These are phyloP conservation scores for Tulasnella sp. DNA, from an alignment of 768 basidiomycete species.

Conservation along the genomic window DNA sequence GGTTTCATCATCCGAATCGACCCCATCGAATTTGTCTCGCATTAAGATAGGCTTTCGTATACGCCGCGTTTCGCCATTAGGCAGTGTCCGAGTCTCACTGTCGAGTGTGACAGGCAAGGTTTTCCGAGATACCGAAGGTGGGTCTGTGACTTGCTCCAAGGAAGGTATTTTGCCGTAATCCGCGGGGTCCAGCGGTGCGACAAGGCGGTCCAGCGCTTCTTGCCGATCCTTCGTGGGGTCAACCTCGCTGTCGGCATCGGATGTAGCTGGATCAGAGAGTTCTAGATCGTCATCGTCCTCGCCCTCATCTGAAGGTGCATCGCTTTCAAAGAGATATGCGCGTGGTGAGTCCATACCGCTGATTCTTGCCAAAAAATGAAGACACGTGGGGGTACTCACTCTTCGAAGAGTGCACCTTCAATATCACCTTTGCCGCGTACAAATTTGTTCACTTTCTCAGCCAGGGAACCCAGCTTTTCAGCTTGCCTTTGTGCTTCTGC, in stretches of 20 bases:
- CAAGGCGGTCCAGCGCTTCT: slow-evolving; percentile 64
- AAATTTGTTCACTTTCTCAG: slow-evolving; percentile 78
- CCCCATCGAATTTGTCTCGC: slow-evolving; percentile 81
- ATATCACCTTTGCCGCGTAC: slow-evolving; percentile 81
- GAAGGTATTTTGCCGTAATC: slow-evolving; percentile 87
- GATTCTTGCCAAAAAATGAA: no score
- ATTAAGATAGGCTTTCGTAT: slow-evolving; percentile 69
- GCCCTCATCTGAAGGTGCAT: slow-evolving; percentile 30
- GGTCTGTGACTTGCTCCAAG: slow-evolving; percentile 40
- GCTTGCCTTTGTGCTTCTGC: slow-evolving; percentile 52
- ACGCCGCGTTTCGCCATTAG: slow-evolving; percentile 27
- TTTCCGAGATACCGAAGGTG: slow-evolving; percentile 22
- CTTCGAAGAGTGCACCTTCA: slow-evolving; percentile 79
- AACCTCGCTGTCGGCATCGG: slow-evolving; percentile 34
- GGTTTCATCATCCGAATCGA: slow-evolving; percentile 79
- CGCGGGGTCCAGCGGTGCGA: slow-evolving; percentile 60
- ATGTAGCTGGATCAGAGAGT: slow-evolving; percentile 23
- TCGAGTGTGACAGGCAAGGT: neutral
- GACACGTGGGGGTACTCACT: slow-evolving; percentile 50
- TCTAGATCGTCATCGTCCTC: slow-evolving; percentile 34
- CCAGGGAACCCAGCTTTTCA: slow-evolving; percentile 56
- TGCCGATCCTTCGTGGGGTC: slow-evolving; percentile 32
- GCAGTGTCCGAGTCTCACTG: neutral
- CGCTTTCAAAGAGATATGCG: no score
- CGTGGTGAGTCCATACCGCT: slow-evolving; percentile 2